Evolutionary conservation across 352 stramenopile genomes (phyloP), one percentile per base, ranked within the genome.

Genomic region (Pythium brassicae): DNA sequence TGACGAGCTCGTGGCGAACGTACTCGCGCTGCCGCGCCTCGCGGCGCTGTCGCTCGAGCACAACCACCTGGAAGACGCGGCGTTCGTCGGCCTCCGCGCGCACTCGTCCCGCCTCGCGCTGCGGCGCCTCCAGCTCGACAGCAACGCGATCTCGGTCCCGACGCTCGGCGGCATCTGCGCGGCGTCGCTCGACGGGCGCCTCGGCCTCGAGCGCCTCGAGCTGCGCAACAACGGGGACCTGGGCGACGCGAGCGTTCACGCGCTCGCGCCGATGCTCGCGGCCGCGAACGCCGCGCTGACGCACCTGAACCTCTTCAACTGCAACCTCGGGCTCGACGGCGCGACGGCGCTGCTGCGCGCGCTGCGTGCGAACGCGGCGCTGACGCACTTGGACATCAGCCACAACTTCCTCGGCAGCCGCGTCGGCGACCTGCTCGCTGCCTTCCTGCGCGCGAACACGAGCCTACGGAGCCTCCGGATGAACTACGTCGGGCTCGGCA

Each of bases 21-120:
- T 73, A 32, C 62, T 89, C 32, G 50, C 49, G 25, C 62, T 62
- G 25, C 61, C 68, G 8, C 65, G 55, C 4, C 63, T 92, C 1
- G 49, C 75, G 35, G 58, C 57, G 0, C 63, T 94, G 11, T 89
- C 78, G 10, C 55, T 94, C 29, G 81, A 91, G 52, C 81, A 94
- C 56, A 92, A 89, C 40, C 79, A 92, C 27, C 63, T 94, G 11
- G 75, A 86, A 53, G 81, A 92, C 59, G 70, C 82, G 37, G 71
- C 76, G 22, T 88, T 94, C 35, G 32, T 59, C 22, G 52, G 66
- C 0, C 61, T 83, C n/a, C 26, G 43, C 1, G 63, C 50, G 19
- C 40, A 50, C 27, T 49, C 49, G 20, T 62, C 61, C 4, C 56
- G 68, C 8, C 49, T 84, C 8, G 39, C 73, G 26, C 34, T 88